Percentiles rank a stretch among this genome's conserved stretches.
phyloP scores from a whole-genome alignment of 2,329 filamentous ascomycete species.

The Fusarium decemcellulare region DNA sequence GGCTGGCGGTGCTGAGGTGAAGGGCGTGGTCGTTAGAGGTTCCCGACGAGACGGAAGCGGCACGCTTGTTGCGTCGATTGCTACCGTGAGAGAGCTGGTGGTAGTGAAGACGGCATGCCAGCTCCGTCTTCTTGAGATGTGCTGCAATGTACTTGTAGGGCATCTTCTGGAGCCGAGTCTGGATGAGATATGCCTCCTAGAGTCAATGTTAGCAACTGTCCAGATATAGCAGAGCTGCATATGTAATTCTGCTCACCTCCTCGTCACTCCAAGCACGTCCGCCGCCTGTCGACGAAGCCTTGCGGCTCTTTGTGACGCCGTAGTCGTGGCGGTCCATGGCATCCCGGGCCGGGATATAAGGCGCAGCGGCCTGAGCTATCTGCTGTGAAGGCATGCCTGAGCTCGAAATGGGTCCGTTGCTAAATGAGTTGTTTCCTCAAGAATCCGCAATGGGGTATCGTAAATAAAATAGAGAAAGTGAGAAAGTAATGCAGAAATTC shows the following conservation, averaged over 20 bases:
- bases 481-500: conserved; percentile 23
- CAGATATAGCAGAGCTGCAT: not conserved
- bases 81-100: conserved; percentile 88
- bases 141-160: conserved; percentile 92
- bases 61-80: conserved; percentile 85
- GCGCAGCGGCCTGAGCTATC: conserved; percentile 58
- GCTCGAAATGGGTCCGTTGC: conserved; percentile 33
- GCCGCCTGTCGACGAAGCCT: conserved; percentile 78
- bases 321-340: conserved; percentile 71
- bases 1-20: conserved; percentile 61
- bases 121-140: conserved; percentile 88
- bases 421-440: conserved; percentile 36
- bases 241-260: conserved; percentile 69
- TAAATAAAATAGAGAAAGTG: conserved; percentile 18
- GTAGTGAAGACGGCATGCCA: conserved; percentile 89
- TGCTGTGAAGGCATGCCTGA: conserved; percentile 65
- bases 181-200: conserved; percentile 86
- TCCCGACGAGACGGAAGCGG: conserved; percentile 77
- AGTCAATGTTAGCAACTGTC: conserved; percentile 28
- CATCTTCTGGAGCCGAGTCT: conserved; percentile 89
- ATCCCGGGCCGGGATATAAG: conserved; percentile 68
- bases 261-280: conserved; percentile 89
- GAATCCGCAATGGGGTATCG: conserved; percentile 41
- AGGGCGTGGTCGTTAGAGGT: conserved; percentile 65
- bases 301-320: conserved; percentile 75